Conservation (phyloP, 1,139 yeast species). For the Zygosaccharomyces sapae region DNA sequence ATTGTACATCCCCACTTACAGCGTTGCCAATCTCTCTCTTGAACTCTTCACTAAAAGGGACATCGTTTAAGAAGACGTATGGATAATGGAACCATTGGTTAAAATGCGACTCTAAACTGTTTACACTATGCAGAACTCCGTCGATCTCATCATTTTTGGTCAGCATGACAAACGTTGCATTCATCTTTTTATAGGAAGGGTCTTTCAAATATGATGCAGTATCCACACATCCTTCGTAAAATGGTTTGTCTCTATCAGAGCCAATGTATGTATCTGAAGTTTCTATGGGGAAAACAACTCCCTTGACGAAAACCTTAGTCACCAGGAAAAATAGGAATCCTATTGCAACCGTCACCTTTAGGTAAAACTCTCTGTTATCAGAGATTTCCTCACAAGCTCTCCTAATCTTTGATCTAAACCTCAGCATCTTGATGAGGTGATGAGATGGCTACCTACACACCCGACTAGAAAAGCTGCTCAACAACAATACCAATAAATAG, state of each 20-base stretch:
- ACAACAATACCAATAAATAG: neutral
- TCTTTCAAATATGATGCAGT: conserved; percentile 32
- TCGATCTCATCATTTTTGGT: conserved; percentile 72
- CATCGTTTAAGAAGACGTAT: conserved; percentile 81
- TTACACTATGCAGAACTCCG: conserved; percentile 65
- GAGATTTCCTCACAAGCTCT: neutral
- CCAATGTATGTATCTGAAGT: conserved; percentile 20
- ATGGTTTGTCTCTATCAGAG: conserved; percentile 36
- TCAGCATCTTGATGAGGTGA: neutral
- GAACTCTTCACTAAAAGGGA: conserved; percentile 63
- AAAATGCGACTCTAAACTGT: conserved; percentile 74
- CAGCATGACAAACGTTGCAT: conserved; percentile 79
- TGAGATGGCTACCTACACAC: neutral
- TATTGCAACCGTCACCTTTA: neutral
- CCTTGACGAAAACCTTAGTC: conserved; percentile 3
- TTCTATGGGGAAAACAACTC: conserved; percentile 2
- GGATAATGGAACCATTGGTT: conserved; percentile 91
- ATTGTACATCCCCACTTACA: conserved; percentile 45
- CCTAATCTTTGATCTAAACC: neutral
- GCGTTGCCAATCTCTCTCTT: conserved; percentile 45
- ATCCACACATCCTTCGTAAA: conserved; percentile 51
- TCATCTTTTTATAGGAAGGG: conserved; percentile 43
- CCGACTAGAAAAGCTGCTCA: neutral
- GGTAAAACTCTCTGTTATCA: conserved; percentile 1
- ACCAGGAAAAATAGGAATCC: neutral